Base-by-base conservation (phyloP, 441 rosid species). In the Gossypium lobatum region DNA sequence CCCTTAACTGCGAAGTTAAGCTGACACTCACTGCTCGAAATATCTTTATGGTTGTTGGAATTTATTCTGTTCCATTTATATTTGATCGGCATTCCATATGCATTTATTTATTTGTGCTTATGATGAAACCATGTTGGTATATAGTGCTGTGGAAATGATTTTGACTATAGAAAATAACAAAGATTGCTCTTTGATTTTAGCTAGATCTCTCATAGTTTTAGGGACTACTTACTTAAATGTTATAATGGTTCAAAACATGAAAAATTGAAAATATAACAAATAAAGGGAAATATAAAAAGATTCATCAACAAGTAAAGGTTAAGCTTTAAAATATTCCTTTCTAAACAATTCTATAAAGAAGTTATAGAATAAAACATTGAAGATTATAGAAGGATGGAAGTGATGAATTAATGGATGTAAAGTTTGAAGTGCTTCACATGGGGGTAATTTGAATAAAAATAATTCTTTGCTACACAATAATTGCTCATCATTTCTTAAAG, bases 381-480 rank as follows among this genome's bases (percentile, higher is more conserved):
- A 13, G 50, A 75, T 6, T 64, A 57, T 59, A 39, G 61, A 69
- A 71, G 65, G 48, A 4, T 39, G 13, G 6, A 26, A 67, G n/a
- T 77, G 31, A 46, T 62, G 46, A 64, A 18, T 34, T 39, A 31
- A 71, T 74, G 63, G 31, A 55, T 73, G 9, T 55, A 59, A 60
- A 21, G 46, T 28, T 45, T 7, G 64, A 64, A 6, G 71, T 60
- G 61, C 70, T 71, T 60, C 53, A 70, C 59, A 61, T 17, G 50
- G 11, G 46, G 31, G 23, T 72, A 48, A 48, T 17, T 60, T 61
- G 59, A 61, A 61, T 28, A 71, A 26, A 59, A 71, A 48, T 50
- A 75, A 37, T 79, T 53, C 14, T 53, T 72, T 57, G 46, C 37
- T 73, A 68, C 37, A 34, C 39, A 61, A 68, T 42, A 65, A 39